These are phyloP conservation scores for Saccharomyces hybrid DNA, from an alignment of 1,139 yeast species.

Conservation along the genomic window DNA sequence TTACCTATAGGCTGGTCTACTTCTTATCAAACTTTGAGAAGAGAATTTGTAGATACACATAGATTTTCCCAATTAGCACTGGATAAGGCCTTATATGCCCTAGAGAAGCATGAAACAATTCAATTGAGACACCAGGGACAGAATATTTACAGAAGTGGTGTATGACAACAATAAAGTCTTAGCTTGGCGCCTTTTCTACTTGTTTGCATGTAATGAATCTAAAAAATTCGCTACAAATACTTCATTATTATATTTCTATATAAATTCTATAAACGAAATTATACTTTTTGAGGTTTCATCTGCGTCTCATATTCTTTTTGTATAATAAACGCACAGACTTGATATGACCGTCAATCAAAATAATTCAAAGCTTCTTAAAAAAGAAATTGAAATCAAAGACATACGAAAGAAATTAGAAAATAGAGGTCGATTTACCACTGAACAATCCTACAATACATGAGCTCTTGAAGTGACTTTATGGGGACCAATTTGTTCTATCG, in stretches of 20 bases:
- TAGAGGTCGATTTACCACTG: neutral
- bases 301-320: neutral
- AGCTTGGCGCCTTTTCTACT: neutral
- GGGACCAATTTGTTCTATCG: too few species aligned
- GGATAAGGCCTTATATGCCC: conserved; percentile 71
- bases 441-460: too few species aligned
- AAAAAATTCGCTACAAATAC: neutral
- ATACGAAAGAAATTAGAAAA: neutral
- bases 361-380: neutral
- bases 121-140: conserved; percentile 86
- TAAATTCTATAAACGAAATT: neutral
- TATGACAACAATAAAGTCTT: conserved; percentile 30
- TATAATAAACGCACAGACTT: neutral
- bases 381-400: neutral
- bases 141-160: conserved; percentile 75
- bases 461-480: neutral
- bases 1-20: conserved; percentile 97
- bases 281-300: neutral
- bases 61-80: conserved; percentile 63
- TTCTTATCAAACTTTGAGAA: conserved; percentile 71
- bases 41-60: conserved; percentile 74
- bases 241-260: neutral
- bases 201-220: neutral
- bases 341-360: neutral
- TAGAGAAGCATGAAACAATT: conserved; percentile 82